Evolutionary conservation across 495 filamentous ascomycete genomes (phyloP).

Genomic region (Penicillium lividum): DNA sequence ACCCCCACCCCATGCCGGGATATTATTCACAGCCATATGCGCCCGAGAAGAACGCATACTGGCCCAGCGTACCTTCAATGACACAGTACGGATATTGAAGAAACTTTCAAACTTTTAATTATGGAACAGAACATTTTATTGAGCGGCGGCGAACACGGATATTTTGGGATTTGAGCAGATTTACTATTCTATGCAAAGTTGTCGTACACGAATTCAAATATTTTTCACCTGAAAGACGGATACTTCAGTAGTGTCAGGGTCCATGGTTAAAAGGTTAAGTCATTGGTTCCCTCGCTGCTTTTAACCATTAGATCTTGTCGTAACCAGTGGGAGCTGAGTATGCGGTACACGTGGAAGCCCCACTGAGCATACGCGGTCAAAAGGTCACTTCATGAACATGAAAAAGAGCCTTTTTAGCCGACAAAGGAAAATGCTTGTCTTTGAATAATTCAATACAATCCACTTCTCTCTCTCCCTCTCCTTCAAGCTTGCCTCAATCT

Average conservation of each 20-base stretch:
- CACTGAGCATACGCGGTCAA: conserved; percentile 1
- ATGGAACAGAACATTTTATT: background rate
- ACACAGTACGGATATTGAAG: conserved; percentile 24
- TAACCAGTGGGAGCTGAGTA: background rate
- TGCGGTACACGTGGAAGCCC: conserved; percentile 3
- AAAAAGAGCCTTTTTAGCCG: background rate
- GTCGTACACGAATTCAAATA: too few species aligned
- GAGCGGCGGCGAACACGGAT: background rate
- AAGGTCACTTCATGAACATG: background rate
- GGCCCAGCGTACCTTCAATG: conserved; percentile 18
- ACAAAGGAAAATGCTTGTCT: background rate
- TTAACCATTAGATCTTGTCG: background rate
- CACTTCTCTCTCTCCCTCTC: background rate
- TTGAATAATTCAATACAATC: background rate
- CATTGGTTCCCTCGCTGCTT: background rate
- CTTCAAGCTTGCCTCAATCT: background rate
- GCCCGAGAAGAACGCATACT: conserved; percentile 20
- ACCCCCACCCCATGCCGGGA: conserved; percentile 14
- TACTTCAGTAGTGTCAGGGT: background rate
- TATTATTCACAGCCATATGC: conserved; percentile 22
- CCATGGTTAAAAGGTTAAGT: background rate
- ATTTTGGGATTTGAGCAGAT: background rate
- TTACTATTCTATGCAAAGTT: too few species aligned
- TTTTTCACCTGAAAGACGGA: background rate
- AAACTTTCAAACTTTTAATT: background rate